Percentiles rank a stretch among this genome's conserved stretches.
Conservation (phyloP, 345 rosid species). For the Trapa bicornis region DNA sequence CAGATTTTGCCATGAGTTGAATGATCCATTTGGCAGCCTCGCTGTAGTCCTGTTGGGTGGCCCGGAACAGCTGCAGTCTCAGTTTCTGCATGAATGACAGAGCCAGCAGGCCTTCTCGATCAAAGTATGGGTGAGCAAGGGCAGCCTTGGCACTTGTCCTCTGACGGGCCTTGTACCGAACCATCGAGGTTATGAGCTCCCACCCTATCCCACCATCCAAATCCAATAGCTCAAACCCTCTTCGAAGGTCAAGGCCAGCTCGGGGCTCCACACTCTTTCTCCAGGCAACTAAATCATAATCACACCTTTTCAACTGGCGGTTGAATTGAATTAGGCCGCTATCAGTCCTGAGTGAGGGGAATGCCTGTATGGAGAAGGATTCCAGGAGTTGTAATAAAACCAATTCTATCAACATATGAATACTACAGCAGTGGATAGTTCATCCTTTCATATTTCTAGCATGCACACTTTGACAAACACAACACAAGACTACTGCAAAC, state of each 20-base stretch:
- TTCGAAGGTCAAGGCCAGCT: slow-evolving; percentile 61
- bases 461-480: no score
- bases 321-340: slow-evolving; percentile 81
- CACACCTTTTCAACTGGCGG: slow-evolving; percentile 84
- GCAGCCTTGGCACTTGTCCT: slow-evolving; percentile 85
- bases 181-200: slow-evolving; percentile 92
- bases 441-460: no score
- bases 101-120: slow-evolving; percentile 58
- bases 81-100: slow-evolving; percentile 79
- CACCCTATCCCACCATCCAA: slow-evolving; percentile 83
- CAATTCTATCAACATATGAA: neutral
- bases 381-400: neutral
- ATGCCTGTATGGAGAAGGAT: slow-evolving; percentile 30
- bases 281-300: slow-evolving; percentile 76
- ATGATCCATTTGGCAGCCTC: slow-evolving; percentile 72
- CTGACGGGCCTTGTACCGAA: slow-evolving; percentile 75
- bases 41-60: slow-evolving; percentile 82
- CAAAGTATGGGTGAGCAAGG: slow-evolving; percentile 80
- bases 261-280: slow-evolving; percentile 72
- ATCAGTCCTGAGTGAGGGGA: slow-evolving; percentile 80
- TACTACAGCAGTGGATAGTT: no score
- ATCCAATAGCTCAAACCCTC: slow-evolving; percentile 68
- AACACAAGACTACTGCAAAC: neutral
- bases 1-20: slow-evolving; percentile 82
- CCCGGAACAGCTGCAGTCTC: slow-evolving; percentile 60